Evolutionary conservation across 148 eudicot genomes (phyloP).

Genomic region (Bassia scoparia): DNA sequence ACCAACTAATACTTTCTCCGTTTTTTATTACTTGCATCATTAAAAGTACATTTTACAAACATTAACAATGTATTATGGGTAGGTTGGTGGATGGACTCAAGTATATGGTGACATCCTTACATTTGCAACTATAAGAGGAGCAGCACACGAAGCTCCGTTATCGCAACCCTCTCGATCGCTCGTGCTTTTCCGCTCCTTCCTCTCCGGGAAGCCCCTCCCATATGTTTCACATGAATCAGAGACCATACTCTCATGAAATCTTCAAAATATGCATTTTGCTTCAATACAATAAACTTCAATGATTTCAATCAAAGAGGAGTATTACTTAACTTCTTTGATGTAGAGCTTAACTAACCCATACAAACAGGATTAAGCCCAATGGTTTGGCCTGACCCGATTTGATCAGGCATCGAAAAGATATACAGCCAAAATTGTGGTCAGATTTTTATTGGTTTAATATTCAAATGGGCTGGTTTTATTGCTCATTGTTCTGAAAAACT

Average conservation of each 20-base stretch:
- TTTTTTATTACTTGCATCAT: not conserved
- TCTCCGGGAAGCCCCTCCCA: conserved; percentile 47
- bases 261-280: not conserved
- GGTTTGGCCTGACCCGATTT: too few species aligned
- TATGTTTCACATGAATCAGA: not conserved
- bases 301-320: too few species aligned
- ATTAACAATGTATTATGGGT: not conserved
- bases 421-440: too few species aligned
- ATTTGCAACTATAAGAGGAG: conserved; percentile 76
- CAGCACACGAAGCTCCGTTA: conserved; percentile 66
- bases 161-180: conserved; percentile 70
- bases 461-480: too few species aligned
- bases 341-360: not conserved
- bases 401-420: too few species aligned
- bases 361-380: too few species aligned
- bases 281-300: not conserved
- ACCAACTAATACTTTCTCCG: too few species aligned
- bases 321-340: not conserved
- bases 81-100: conserved; percentile 83
- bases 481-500: too few species aligned
- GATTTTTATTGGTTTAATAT: too few species aligned
- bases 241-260: not conserved
- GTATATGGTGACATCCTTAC: conserved; percentile 52
- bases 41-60: too few species aligned
- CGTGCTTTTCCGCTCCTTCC: conserved; percentile 48